Evolutionary conservation across 768 basidiomycete species (phyloP).

Genomic region (Holtermannia corniformis): DNA sequence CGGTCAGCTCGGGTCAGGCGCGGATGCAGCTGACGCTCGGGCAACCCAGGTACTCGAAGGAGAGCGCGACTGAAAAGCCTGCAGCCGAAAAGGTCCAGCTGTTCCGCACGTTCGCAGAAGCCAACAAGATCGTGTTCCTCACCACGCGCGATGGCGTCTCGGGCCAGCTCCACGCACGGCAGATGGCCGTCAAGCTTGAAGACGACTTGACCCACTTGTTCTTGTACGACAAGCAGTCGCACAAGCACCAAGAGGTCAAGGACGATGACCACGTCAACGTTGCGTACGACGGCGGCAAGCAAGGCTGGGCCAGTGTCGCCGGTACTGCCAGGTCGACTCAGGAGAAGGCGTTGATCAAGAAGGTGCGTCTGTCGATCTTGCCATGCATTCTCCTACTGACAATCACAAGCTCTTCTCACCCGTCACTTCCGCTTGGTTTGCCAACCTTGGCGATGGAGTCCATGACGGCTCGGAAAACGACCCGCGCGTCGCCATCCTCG

Average conservation of each 20-base stretch:
- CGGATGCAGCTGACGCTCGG: neutral
- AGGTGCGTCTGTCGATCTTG: slow-evolving; percentile 52
- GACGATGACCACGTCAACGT: slow-evolving; percentile 67
- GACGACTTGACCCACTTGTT: slow-evolving; percentile 38
- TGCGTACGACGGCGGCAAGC: slow-evolving; percentile 55
- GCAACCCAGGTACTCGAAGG: neutral
- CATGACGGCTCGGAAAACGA: slow-evolving; percentile 74
- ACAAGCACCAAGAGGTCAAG: slow-evolving; percentile 31
- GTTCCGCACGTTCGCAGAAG: slow-evolving; percentile 56
- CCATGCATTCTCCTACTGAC: slow-evolving; percentile 14
- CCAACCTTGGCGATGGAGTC: slow-evolving; percentile 71
- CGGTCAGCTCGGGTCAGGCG: no score
- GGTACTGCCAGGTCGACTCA: slow-evolving; percentile 60
- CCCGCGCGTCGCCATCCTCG: slow-evolving; percentile 67
- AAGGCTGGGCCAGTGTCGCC: slow-evolving; percentile 72
- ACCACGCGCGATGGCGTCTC: slow-evolving; percentile 56
- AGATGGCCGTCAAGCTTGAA: slow-evolving; percentile 58
- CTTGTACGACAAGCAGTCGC: slow-evolving; percentile 34
- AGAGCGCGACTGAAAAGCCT: neutral
- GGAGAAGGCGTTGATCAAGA: slow-evolving; percentile 56
- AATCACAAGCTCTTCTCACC: slow-evolving; percentile 19
- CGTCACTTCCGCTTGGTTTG: slow-evolving; percentile 59
- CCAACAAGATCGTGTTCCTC: slow-evolving; percentile 63
- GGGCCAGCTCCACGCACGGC: slow-evolving; percentile 66
- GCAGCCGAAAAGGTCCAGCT: slow-evolving; percentile 48